phyloP scores from a whole-genome alignment of 2,329 filamentous ascomycete species.

The Trichophyton simii region DNA sequence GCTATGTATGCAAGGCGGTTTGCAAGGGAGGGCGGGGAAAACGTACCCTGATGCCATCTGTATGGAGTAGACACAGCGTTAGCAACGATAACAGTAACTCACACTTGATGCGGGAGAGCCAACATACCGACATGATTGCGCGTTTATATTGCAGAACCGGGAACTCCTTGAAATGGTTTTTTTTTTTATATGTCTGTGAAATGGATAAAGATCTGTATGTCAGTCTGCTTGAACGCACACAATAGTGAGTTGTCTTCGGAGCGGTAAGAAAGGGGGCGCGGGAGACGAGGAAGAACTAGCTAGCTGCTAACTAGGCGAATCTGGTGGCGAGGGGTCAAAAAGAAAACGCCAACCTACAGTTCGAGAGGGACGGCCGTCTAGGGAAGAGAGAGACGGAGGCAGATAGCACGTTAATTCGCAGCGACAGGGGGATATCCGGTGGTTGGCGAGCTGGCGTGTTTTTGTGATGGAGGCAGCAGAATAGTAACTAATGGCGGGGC shows the following conservation, averaged over 20 bases:
- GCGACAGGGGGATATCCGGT: neutral
- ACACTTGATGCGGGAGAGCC: neutral
- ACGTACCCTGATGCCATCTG: conserved; percentile 13
- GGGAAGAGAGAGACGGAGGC: neutral
- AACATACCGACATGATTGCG: conserved; percentile 5
- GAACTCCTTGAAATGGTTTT: neutral
- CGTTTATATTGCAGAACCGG: neutral
- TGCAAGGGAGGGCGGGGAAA: neutral
- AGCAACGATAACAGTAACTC: neutral
- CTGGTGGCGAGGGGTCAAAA: neutral
- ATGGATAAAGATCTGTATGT: neutral
- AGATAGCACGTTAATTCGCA: neutral
- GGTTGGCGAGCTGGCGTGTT: neutral
- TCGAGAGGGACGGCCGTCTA: neutral
- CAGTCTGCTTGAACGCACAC: neutral
- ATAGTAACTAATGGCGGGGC: conserved; percentile 11
- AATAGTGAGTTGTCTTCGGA: neutral
- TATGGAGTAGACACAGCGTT: neutral
- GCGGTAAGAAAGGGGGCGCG: neutral
- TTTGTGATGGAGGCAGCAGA: conserved; percentile 8
- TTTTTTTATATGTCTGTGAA: neutral
- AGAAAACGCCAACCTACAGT: neutral
- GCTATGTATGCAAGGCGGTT: neutral
- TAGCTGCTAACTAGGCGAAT: neutral
- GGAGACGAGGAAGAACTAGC: no score